Evolutionary conservation across 495 filamentous ascomycete genomes (phyloP).

Genomic region (Wilcoxina mikolae): DNA sequence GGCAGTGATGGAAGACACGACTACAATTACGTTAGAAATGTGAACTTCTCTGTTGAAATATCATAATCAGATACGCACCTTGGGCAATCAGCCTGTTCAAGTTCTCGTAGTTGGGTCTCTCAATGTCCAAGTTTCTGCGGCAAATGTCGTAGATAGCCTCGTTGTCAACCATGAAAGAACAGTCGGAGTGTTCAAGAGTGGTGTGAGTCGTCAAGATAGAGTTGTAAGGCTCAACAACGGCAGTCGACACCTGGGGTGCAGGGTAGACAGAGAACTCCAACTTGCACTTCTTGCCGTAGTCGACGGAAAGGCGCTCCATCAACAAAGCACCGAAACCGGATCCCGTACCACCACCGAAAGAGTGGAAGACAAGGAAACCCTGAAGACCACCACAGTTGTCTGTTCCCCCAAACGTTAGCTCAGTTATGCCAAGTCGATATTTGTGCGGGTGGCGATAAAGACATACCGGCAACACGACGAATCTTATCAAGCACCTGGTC

Average conservation of each 20-base stretch:
- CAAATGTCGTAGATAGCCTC: conserved; percentile 90
- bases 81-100: conserved; percentile 83
- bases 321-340: conserved; percentile 81
- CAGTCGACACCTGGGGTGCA: conserved; percentile 68
- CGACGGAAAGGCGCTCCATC: conserved; percentile 71
- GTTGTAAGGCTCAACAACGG: conserved; percentile 89
- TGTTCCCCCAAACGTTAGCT: conserved; percentile 27
- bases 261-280: conserved; percentile 86
- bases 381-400: conserved; percentile 86
- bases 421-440: conserved; percentile 14
- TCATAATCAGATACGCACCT: too few species aligned
- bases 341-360: conserved; percentile 82
- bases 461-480: conserved; percentile 63
- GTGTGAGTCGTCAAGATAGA: conserved; percentile 82
- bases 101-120: conserved; percentile 73
- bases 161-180: conserved; percentile 85
- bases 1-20: conserved; percentile 81
- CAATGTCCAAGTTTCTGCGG: conserved; percentile 74
- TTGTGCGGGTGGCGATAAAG: background rate
- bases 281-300: conserved; percentile 92
- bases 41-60: conserved; percentile 7
- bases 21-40: conserved; percentile 25
- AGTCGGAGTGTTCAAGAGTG: conserved; percentile 87
- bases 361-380: conserved; percentile 88
- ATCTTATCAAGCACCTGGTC: conserved; percentile 73